A percentile compares a stretch with the other conserved stretches of the same genome.
phyloP scores from a whole-genome alignment of 164 flowering plant genomes.

The Piper betle region DNA sequence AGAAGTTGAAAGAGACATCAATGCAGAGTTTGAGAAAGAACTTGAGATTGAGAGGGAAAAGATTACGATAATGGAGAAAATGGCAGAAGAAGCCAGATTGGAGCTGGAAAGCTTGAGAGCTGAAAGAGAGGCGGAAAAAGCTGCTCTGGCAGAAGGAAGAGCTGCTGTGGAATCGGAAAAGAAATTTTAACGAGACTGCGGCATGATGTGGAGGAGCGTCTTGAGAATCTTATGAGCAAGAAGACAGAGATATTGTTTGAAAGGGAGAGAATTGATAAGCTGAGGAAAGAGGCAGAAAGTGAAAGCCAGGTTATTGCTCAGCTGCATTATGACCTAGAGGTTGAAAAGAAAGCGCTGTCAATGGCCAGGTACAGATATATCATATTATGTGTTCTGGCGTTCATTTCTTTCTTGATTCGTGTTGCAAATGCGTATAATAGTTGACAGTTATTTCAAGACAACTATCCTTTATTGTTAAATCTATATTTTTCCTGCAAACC shows the following conservation, averaged over 20 bases:
- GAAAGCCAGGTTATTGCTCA: conserved; percentile 62
- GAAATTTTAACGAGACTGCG: conserved; percentile 64
- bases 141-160: conserved; percentile 48
- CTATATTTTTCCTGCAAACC: background rate
- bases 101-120: conserved; percentile 67
- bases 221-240: conserved; percentile 58
- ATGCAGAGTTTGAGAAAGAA: conserved; percentile 65
- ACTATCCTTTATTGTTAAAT: background rate
- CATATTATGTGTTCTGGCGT: too few relatives aligned
- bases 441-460: too few relatives aligned
- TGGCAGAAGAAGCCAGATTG: conserved; percentile 71
- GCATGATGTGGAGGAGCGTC: conserved; percentile 71
- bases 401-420: background rate
- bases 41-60: conserved; percentile 70
- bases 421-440: background rate
- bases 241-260: conserved; percentile 71
- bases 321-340: conserved; percentile 85
- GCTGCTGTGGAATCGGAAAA: conserved; percentile 79
- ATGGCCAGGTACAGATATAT: conserved; percentile 70
- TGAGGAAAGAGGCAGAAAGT: conserved; percentile 55
- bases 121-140: conserved; percentile 49
- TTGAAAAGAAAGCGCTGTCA: conserved; percentile 85
- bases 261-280: conserved; percentile 59
- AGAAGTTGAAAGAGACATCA: conserved; percentile 80
- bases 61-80: conserved; percentile 56